A percentile compares a stretch with the other conserved stretches of the same genome.
phyloP scores from a whole-genome alignment of 2,329 filamentous ascomycete genomes.

The Neofusicoccum parvum region DNA sequence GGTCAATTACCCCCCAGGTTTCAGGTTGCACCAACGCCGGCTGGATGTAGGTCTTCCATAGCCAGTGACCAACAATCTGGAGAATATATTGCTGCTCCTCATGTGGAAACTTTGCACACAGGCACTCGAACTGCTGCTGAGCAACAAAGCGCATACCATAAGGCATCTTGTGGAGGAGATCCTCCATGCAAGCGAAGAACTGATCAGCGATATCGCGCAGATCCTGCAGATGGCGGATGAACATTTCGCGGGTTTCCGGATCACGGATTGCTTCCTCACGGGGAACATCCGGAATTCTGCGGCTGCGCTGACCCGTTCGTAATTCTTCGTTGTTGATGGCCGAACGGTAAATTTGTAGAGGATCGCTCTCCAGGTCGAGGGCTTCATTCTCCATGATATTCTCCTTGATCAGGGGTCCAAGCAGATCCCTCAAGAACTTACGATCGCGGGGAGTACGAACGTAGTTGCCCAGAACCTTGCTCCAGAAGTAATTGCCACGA shows the following conservation, averaged over 20 bases:
- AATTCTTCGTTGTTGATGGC: slow-evolving; percentile 97
- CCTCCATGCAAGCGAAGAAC: slow-evolving; percentile 79
- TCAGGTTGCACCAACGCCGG: slow-evolving; percentile 88
- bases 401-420: slow-evolving; percentile 83
- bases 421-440: slow-evolving; percentile 84
- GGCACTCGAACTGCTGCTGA: slow-evolving; percentile 78
- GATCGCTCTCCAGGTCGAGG: slow-evolving; percentile 92
- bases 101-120: slow-evolving; percentile 75
- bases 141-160: slow-evolving; percentile 90
- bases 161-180: slow-evolving; percentile 83
- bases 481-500: slow-evolving; percentile 91
- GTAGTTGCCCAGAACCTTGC: slow-evolving; percentile 82
- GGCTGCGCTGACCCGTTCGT: slow-evolving; percentile 81
- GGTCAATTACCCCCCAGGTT: slow-evolving; percentile 89
- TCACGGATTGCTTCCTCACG: slow-evolving; percentile 95
- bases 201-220: slow-evolving; percentile 93
- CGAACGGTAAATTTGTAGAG: slow-evolving; percentile 93
- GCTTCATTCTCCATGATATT: slow-evolving; percentile 91
- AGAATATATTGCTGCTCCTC: slow-evolving; percentile 78
- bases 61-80: slow-evolving; percentile 84
- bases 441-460: slow-evolving; percentile 87
- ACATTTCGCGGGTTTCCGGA: slow-evolving; percentile 85
- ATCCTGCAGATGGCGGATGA: slow-evolving; percentile 92
- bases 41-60: slow-evolving; percentile 93
- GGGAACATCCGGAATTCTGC: slow-evolving; percentile 79